Evolutionary conservation across 352 stramenopile species (phyloP).

Genomic region (Globisporangium rhizosaccharum): DNA sequence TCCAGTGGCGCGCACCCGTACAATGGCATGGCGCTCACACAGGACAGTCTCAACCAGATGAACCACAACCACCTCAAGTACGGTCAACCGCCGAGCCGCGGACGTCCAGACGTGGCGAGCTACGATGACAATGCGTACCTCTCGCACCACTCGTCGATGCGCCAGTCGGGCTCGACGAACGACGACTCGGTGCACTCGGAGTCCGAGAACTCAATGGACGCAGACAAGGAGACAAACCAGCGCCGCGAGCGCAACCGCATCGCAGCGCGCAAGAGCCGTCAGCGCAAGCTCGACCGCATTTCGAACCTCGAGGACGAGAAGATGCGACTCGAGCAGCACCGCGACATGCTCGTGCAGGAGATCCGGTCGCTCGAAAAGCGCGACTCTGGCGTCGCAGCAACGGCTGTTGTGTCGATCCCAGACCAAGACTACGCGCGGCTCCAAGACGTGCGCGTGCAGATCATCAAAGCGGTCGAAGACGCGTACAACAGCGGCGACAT

Average conservation of each 20-base stretch:
- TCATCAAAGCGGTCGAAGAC: conserved; percentile 77
- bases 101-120: conserved; percentile 19
- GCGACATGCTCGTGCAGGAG: conserved; percentile 82
- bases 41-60: conserved; percentile 60
- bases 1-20: background rate
- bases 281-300: conserved; percentile 84
- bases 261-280: conserved; percentile 72
- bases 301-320: conserved; percentile 86
- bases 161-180: conserved; percentile 38
- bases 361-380: conserved; percentile 82
- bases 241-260: conserved; percentile 84
- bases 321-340: conserved; percentile 81
- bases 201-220: conserved; percentile 62
- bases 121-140: conserved; percentile 71
- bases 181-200: conserved; percentile 66
- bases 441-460: conserved; percentile 66
- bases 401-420: conserved; percentile 59
- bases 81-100: background rate
- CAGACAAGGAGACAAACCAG: conserved; percentile 59
- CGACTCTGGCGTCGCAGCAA: conserved; percentile 40
- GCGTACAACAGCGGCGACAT: conserved; percentile 82
- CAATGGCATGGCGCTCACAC: conserved; percentile 23
- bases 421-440: conserved; percentile 77
- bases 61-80: conserved; percentile 48
- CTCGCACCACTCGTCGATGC: conserved; percentile 21